Base-by-base conservation (phyloP, 345 rosid genomes). In the Brassica juncea region DNA sequence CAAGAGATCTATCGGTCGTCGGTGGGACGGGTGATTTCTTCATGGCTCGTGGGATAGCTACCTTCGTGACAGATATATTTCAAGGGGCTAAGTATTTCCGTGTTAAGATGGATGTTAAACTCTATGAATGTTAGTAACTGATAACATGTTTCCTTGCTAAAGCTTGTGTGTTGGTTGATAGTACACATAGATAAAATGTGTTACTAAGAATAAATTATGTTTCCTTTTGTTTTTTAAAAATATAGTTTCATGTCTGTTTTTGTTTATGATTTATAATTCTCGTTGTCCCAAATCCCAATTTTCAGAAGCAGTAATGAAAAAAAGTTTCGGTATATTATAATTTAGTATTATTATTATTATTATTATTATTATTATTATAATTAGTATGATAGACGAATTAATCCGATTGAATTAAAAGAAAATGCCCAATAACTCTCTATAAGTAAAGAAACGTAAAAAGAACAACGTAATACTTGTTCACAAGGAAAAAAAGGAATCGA, bases 21-120 rank as follows among this genome's bases (percentile, higher is more conserved):
- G 94, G 95, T n/a, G 92, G 95, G 11, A 91, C 97, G 0, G 94
- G 94, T 12, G 92, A 94, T 35, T 91, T 94, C 80, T 87, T 91
- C 88, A 94, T 91, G 97, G 81, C 89, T 4, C 80, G 92, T 77
- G 95, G 98, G 31, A 72, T 90, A 8, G 94, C 90, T 8, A 89
- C 92, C 0, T 80, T 91, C 52, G 83, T 70, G 71, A 88, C 92
- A 1, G 92, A 86, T 61, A 42, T 85, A 6, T 66, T 84, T n/a
- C 87, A 91, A 77, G 90, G 95, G 12, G 83, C 75, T 5, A 86
- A 86, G 35, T 93, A 93, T 77, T 91, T 91, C 72, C 81, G 94
- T 31, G 76, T 77, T 72, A 72, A 77, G 58, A 77, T 82, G 71
- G 81, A 81, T 63, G 73, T 81, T 47, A 81, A 81, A 19, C 80